Base-by-base conservation (phyloP, 192 early-diverging fungal species). In the Backusella tarrabulga region DNA sequence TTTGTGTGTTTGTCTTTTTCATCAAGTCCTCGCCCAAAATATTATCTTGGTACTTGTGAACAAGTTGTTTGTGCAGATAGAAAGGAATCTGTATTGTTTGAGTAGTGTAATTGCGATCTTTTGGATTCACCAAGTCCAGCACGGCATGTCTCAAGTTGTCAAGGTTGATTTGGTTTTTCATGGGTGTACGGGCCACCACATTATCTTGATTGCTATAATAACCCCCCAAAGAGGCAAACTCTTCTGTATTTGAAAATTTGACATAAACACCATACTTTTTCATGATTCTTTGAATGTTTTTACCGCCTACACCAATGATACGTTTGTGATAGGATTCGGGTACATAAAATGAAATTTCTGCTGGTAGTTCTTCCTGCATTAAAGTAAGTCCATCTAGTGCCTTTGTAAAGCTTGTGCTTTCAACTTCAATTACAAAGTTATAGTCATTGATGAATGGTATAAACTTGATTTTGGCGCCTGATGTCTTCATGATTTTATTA, bases 271-370 rank as follows among this genome's bases (percentile, higher is more conserved):
- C 94, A 73, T 87, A 93, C 72, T 93, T 92, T 56, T 96, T 96
- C 94, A 96, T 96, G 76, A 96, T 96, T 40, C 92, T 86, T 71
- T 96, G 94, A 54, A 96, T 95, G 80, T 96, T 96, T 67, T 93
- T 95, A 73, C 94, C 94, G 7, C 92, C 93, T 17, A 95, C 93
- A 6, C 94, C 94, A 72, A 96, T 96, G 74, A 96, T 96, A 12
- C 94, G 87, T 80, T 96, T 96, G 84, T 96, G 94, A 76, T 88
- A 93, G 1, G 90, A 81, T 73, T 96, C 93, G 35, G 93, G 93
- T 5, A 96, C 90, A 81, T 90, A 91, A 72, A 96, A 96, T 9
- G 91, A 92, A 60, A 94, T 92, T 69, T 96, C 94, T 9, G 93
- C 94, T 2, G 94, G 94, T n/a, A 96, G 74, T 80, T 96, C 94